Conservation (phyloP, 1,284 basidiomycete genomes). For the Ustilago xerochloae region DNA sequence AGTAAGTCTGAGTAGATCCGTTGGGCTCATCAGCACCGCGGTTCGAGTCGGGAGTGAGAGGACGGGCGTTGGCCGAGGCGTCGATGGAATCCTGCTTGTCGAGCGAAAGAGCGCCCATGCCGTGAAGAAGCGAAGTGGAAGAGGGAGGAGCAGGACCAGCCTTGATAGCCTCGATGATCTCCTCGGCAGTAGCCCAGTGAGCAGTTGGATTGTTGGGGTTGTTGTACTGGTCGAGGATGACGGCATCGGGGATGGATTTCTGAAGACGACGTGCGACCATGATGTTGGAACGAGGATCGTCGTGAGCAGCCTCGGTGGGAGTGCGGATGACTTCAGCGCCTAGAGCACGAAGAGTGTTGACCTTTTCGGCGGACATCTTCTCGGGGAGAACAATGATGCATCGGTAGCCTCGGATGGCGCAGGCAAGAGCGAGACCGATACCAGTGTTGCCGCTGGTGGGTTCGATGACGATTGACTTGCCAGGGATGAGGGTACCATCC, state of each 20-base stretch:
- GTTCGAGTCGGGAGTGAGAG: slow-evolving; percentile 52
- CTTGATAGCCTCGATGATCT: slow-evolving; percentile 79
- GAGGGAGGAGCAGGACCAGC: slow-evolving; percentile 61
- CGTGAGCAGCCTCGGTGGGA: slow-evolving; percentile 87
- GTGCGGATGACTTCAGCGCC: slow-evolving; percentile 95
- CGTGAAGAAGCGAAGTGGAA: slow-evolving; percentile 44
- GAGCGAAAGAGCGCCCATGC: slow-evolving; percentile 69
- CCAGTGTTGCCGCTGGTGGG: slow-evolving; percentile 91
- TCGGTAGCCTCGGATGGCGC: slow-evolving; percentile 84
- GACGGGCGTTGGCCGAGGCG: slow-evolving; percentile 23
- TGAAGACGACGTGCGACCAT: slow-evolving; percentile 83
- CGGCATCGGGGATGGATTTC: slow-evolving; percentile 81
- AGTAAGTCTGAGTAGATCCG: slow-evolving; percentile 26
- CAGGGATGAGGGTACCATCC: slow-evolving; percentile 85
- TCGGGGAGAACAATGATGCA: slow-evolving; percentile 89
- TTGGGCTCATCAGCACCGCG: slow-evolving; percentile 36
- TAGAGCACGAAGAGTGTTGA: slow-evolving; percentile 86
- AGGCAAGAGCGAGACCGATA: slow-evolving; percentile 76
- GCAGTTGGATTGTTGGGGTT: slow-evolving; percentile 73
- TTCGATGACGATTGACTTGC: slow-evolving; percentile 91
- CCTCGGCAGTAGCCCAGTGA: slow-evolving; percentile 59
- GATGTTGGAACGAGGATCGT: slow-evolving; percentile 87
- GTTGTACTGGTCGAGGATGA: slow-evolving; percentile 90
- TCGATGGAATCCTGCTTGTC: slow-evolving; percentile 13
- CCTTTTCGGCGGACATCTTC: slow-evolving; percentile 98